Conservation (phyloP, 75 land plant species). For the Sequoia sempervirens region DNA sequence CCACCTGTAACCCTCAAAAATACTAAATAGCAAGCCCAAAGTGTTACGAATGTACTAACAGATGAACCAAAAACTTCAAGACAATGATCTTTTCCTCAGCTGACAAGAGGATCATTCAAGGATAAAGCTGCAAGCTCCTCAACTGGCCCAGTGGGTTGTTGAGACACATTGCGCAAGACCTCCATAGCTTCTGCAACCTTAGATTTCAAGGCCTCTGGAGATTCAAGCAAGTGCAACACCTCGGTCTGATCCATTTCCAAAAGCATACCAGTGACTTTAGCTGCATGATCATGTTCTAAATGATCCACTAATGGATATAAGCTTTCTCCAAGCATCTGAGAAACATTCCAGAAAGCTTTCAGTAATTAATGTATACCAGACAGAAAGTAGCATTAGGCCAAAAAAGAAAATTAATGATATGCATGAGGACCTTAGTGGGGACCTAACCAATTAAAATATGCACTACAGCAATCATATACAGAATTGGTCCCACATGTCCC, state of each 20-base stretch:
- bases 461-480: neutral
- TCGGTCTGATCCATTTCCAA: conserved; percentile 98
- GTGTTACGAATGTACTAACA: neutral
- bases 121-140: conserved; percentile 59
- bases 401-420: neutral
- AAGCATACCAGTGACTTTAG: conserved; percentile 97
- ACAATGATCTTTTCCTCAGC: conserved; percentile 3
- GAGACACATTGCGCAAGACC: conserved; percentile 69
- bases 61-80: neutral
- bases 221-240: conserved; percentile 84
- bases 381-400: neutral
- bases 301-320: conserved; percentile 82
- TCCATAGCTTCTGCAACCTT: conserved; percentile 97
- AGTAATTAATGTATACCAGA: neutral
- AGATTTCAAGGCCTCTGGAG: conserved; percentile 86
- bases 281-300: conserved; percentile 82
- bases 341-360: neutral
- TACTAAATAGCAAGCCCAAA: neutral
- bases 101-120: conserved; percentile 35
- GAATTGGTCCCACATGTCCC: neutral
- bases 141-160: conserved; percentile 23
- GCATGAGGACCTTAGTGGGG: too few relatives aligned
- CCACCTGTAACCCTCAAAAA: neutral
- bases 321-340: conserved; percentile 85
- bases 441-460: neutral